Conservation (phyloP, 2,329 filamentous ascomycete species). For the Colletotrichum sp. region DNA sequence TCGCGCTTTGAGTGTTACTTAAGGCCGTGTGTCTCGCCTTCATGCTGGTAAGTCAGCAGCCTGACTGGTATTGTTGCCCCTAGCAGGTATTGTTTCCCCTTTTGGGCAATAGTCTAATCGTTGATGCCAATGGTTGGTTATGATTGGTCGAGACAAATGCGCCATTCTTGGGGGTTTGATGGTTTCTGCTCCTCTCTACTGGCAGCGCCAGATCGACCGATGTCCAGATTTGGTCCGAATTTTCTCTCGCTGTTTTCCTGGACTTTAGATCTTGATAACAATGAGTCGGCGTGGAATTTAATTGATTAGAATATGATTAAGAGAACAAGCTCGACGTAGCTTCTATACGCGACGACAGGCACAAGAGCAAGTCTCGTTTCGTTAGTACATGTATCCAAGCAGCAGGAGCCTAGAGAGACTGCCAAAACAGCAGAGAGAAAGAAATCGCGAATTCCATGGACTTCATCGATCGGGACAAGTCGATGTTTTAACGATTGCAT, state of each 20-base stretch:
- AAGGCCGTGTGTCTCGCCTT: not conserved
- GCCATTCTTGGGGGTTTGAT: not conserved
- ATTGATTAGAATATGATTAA: rapidly evolving
- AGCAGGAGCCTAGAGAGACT: rapidly evolving
- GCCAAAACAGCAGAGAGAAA: too few relatives aligned
- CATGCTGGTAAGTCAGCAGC: not conserved
- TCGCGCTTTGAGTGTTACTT: not conserved
- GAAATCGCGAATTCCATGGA: too few relatives aligned
- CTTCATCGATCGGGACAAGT: not conserved
- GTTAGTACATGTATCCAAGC: too few relatives aligned
- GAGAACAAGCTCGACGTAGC: too few relatives aligned
- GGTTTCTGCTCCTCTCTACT: not conserved
- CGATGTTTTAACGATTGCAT: not conserved
- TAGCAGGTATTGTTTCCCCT: not conserved
- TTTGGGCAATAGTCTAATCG: not conserved
- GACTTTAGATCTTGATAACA: too few relatives aligned
- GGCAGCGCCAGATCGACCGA: too few relatives aligned
- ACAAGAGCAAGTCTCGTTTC: too few relatives aligned
- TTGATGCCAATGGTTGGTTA: too few relatives aligned
- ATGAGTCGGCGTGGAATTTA: rapidly evolving
- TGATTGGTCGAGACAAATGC: not conserved
- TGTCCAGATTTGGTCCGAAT: too few relatives aligned
- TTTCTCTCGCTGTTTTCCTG: too few relatives aligned
- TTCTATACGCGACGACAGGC: too few relatives aligned
- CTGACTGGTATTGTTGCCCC: not conserved